Evolutionary conservation across 2,329 filamentous ascomycete species (phyloP).

Genomic region (Nothopassalora personata): DNA sequence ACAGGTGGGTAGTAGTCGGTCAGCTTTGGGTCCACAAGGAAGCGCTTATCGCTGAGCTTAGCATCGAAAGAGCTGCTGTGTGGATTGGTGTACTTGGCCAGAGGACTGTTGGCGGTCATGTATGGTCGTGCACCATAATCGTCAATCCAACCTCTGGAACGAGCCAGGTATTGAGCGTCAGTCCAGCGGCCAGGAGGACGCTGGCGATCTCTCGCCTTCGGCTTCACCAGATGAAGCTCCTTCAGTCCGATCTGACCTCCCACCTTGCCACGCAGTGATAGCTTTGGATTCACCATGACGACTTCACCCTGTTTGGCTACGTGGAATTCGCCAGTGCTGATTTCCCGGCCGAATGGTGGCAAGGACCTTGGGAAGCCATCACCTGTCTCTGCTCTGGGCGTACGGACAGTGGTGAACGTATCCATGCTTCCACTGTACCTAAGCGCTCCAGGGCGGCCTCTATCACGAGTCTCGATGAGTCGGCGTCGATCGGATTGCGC

Average conservation of each 20-base stretch:
- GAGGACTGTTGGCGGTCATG: neutral
- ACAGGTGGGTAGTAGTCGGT: slow-evolving; percentile 1
- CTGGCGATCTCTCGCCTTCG: neutral
- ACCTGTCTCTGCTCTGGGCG: slow-evolving; percentile 2
- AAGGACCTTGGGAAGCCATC: slow-evolving; percentile 5
- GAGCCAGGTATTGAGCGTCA: slow-evolving; percentile 8
- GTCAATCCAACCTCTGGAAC: slow-evolving; percentile 8
- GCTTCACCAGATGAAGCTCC: slow-evolving; percentile 12
- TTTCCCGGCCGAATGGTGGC: slow-evolving; percentile 8
- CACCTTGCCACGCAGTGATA: slow-evolving; percentile 5
- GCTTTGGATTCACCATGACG: neutral
- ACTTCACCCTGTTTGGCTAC: neutral
- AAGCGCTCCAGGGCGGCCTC: slow-evolving; percentile 2
- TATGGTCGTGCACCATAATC: slow-evolving; percentile 1
- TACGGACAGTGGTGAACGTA: slow-evolving; percentile 17
- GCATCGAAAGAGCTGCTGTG: slow-evolving; percentile 4
- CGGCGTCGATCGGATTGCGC: slow-evolving; percentile 8
- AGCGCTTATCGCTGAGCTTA: slow-evolving; percentile 2
- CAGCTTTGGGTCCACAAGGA: slow-evolving; percentile 9
- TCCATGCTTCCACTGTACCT: slow-evolving; percentile 13
- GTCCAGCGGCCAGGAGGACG: slow-evolving; percentile 1
- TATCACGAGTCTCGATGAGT: slow-evolving; percentile 3
- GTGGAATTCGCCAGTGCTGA: slow-evolving; percentile 3
- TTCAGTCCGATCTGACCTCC: slow-evolving; percentile 13
- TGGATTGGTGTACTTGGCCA: slow-evolving; percentile 6